Evolutionary conservation across 1,284 basidiomycete genomes (phyloP).

Genomic region (Naganishia albida): DNA sequence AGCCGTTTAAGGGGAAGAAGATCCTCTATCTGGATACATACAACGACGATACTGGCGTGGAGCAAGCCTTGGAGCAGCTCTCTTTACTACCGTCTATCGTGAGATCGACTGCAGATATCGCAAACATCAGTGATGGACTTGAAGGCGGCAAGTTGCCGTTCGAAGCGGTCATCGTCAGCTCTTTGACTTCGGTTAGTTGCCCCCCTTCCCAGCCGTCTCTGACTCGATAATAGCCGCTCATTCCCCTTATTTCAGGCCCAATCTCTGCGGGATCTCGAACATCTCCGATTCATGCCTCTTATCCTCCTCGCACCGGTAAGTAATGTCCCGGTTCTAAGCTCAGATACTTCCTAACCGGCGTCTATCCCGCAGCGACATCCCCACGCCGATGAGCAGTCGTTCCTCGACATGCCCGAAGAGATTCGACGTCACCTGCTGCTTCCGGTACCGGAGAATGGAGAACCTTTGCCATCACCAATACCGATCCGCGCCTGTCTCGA

Average conservation of each 20-base stretch:
- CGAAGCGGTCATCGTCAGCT: constrained; percentile 92
- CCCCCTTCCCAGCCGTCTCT: constrained; percentile 23
- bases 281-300: constrained; percentile 93
- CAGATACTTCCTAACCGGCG: not conserved
- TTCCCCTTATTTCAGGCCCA: constrained; percentile 64
- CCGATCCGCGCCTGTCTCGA: constrained; percentile 55
- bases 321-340: too few relatives aligned
- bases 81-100: constrained; percentile 79
- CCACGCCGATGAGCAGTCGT: constrained; percentile 44
- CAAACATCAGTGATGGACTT: constrained; percentile 55
- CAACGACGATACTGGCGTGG: constrained; percentile 73
- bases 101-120: constrained; percentile 64
- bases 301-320: constrained; percentile 80
- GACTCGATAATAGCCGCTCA: constrained; percentile 25
- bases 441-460: constrained; percentile 44
- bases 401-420: constrained; percentile 50
- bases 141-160: constrained; percentile 55
- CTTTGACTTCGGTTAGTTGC: constrained; percentile 9
- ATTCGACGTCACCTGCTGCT: constrained; percentile 47
- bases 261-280: constrained; percentile 85
- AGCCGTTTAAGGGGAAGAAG: constrained; percentile 68
- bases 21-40: constrained; percentile 89
- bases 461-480: constrained; percentile 48
- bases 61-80: constrained; percentile 74
- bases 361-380: constrained; percentile 33